Evolutionary conservation across 768 basidiomycete genomes (phyloP).

Genomic region (Hericium erinaceus): DNA sequence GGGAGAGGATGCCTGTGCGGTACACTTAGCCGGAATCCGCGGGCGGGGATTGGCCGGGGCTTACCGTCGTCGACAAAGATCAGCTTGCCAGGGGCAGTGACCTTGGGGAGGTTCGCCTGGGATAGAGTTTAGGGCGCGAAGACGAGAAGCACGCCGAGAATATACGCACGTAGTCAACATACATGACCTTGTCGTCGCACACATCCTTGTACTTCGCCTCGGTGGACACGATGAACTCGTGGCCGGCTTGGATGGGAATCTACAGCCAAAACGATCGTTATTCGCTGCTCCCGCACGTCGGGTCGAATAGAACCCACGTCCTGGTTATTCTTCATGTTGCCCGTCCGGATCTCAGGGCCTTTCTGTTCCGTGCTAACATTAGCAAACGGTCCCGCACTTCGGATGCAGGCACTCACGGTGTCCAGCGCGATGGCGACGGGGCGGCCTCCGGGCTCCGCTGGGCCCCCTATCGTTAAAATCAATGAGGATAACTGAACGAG

Average conservation of each 20-base stretch:
- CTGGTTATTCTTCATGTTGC: conserved; percentile 74
- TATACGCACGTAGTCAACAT: conserved; percentile 81
- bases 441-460: conserved; percentile 67
- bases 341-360: conserved; percentile 99
- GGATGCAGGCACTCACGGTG: conserved; percentile 50
- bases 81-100: conserved; percentile 93
- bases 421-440: conserved; percentile 97
- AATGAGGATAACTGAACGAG: not conserved
- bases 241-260: conserved; percentile 81
- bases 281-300: conserved; percentile 3
- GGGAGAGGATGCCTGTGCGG: conserved; percentile 67
- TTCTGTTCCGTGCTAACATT: conserved; percentile 45
- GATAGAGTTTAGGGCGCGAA: not conserved
- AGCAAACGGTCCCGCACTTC: too few species aligned
- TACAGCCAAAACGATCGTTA: conserved; percentile 20
- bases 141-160: not conserved
- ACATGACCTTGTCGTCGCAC: conserved; percentile 80
- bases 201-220: conserved; percentile 71
- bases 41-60: conserved; percentile 4
- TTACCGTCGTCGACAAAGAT: conserved; percentile 96
- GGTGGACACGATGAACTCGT: conserved; percentile 87
- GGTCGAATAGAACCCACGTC: conserved; percentile 50
- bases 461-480: conserved; percentile 7
- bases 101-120: conserved; percentile 87
- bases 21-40: not conserved